These are phyloP conservation scores for Xylariaceae sp. DNA, from an alignment of 2,329 filamentous ascomycete genomes.

Conservation along the genomic window DNA sequence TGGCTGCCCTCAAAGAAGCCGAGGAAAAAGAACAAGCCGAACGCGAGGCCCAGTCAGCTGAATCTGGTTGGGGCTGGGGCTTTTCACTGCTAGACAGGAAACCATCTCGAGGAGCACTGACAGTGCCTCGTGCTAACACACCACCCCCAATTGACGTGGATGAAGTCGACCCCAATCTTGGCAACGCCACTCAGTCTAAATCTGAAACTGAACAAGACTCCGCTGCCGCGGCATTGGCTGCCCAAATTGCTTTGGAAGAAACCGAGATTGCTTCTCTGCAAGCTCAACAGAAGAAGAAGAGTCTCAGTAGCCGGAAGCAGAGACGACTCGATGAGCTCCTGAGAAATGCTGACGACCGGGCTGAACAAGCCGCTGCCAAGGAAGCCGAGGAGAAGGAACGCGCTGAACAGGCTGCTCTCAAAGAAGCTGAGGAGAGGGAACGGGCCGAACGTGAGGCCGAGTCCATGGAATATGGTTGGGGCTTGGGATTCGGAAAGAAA, in stretches of 20 bases:
- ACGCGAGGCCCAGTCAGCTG: conserved; percentile 20
- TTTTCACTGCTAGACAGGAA: conserved; percentile 33
- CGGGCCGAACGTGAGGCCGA: conserved; percentile 18
- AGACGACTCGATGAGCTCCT: conserved; percentile 34
- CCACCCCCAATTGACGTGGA: not conserved
- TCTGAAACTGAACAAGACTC: conserved; percentile 28
- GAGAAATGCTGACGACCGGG: conserved; percentile 31
- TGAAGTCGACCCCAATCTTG: not conserved
- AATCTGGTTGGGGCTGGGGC: conserved; percentile 40
- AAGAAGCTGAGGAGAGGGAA: conserved; percentile 34
- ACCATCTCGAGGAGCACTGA: conserved; percentile 36
- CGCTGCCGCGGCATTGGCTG: conserved; percentile 25
- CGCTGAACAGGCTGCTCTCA: not conserved
- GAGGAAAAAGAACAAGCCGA: conserved; percentile 22
- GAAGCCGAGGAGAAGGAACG: not conserved
- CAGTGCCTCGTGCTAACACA: conserved; percentile 41
- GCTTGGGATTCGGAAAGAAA: conserved; percentile 36
- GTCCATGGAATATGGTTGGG: conserved; percentile 34
- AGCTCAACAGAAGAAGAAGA: conserved; percentile 28
- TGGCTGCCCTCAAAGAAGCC: conserved; percentile 32
- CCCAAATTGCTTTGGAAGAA: conserved; percentile 39
- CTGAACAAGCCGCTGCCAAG: conserved; percentile 20
- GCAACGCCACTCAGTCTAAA: not conserved
- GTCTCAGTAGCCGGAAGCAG: conserved; percentile 29
- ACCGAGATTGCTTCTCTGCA: conserved; percentile 32